A percentile compares a stretch with the other conserved stretches of the same genome.
phyloP scores from a whole-genome alignment of 257 asterid species.

The Nicotiana attenuata region DNA sequence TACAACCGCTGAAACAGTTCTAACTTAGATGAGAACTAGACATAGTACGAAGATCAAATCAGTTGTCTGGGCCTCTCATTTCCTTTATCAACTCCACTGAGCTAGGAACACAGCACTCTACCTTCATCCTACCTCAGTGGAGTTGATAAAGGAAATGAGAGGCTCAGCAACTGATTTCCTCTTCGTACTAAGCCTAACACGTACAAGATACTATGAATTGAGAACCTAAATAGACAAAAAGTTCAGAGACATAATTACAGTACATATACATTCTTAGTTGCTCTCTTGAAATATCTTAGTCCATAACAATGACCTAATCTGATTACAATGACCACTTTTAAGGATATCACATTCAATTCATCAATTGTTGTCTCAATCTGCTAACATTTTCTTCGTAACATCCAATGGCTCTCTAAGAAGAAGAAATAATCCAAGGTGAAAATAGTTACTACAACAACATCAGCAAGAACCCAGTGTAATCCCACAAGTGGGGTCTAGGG shows the following conservation, averaged over 20 bases:
- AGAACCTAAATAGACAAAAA: no score
- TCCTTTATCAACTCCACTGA: background rate
- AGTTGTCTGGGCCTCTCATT: background rate
- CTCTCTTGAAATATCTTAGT: background rate
- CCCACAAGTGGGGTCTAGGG: no score
- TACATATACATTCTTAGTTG: background rate
- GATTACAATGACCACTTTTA: background rate
- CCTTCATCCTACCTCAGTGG: background rate
- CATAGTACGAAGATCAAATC: background rate
- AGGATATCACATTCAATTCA: background rate
- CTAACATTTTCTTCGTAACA: background rate
- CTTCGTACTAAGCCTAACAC: background rate
- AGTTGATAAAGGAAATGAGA: background rate
- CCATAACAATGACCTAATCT: background rate
- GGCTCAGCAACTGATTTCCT: background rate
- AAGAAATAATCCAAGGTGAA: background rate
- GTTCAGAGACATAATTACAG: no score
- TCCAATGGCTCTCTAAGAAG: background rate
- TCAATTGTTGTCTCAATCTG: background rate
- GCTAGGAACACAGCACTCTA: background rate
- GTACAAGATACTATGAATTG: no score
- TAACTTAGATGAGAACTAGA: background rate
- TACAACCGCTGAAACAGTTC: background rate
- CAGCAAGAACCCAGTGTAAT: no score
- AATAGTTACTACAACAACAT: no score